Evolutionary conservation across 495 filamentous ascomycete species (phyloP).

Genomic region (Parathielavia appendiculata): DNA sequence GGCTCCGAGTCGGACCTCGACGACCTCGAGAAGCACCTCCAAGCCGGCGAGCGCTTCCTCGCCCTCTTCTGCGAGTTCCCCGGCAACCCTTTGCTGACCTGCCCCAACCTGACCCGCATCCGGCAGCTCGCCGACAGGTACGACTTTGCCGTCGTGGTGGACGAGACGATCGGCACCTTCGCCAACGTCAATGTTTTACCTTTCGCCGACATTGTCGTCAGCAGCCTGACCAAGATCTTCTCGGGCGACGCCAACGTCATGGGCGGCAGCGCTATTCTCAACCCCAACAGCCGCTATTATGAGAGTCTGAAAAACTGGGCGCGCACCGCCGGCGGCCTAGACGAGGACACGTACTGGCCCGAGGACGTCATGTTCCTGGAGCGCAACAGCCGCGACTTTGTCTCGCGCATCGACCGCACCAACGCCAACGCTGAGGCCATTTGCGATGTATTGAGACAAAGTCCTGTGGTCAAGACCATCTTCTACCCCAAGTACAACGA

Average conservation of each 20-base stretch:
- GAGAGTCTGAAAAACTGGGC: constrained; percentile 56
- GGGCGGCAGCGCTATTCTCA: constrained; percentile 85
- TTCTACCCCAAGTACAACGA: constrained; percentile 80
- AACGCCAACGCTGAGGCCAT: constrained; percentile 83
- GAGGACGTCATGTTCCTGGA: constrained; percentile 94
- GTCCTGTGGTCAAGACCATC: constrained; percentile 66
- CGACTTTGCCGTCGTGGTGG: constrained; percentile 85
- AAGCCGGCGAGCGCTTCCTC: constrained; percentile 70
- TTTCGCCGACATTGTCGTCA: constrained; percentile 84
- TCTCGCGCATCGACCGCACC: constrained; percentile 73
- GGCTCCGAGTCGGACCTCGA: constrained; percentile 78
- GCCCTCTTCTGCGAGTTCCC: constrained; percentile 93
- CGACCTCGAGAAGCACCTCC: constrained; percentile 69
- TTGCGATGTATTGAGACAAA: constrained; percentile 55
- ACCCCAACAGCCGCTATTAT: constrained; percentile 74
- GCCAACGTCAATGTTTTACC: constrained; percentile 90
- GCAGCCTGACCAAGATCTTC: constrained; percentile 93
- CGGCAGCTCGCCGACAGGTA: constrained; percentile 72
- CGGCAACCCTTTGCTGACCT: constrained; percentile 80
- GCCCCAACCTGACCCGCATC: constrained; percentile 79
- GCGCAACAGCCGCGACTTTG: constrained; percentile 91
- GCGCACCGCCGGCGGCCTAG: constrained; percentile 41
- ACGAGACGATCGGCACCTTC: constrained; percentile 96
- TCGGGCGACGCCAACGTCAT: constrained; percentile 97
- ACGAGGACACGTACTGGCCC: constrained; percentile 87